Evolutionary conservation across 169 alveolate genomes (phyloP), one percentile per base, ranked within the genome.

Genomic region (Plasmodium relictum): DNA sequence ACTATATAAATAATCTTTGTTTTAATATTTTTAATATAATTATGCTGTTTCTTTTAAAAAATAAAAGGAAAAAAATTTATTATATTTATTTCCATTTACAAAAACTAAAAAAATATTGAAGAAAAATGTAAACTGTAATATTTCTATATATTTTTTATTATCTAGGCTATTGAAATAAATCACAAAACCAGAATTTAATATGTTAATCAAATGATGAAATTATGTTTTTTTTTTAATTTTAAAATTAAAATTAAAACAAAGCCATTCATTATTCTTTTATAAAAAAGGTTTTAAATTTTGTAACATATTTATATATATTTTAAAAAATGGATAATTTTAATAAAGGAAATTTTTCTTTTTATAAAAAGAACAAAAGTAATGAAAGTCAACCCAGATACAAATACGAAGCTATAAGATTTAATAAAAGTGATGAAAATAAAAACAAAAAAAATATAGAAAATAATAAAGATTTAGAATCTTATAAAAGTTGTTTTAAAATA

Each of bases 341-440:
- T 45, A 78, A 65, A 70, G 42, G 59, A 14, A 44, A 26, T 31
- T 65, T 66, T 41, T 6, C 73, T 6, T 62, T 58, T 48, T 78
- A 63, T 65, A 68, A 78, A 63, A 78, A 63, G 22, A 78, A 78
- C 63, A 78, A 78, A 78, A 39, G 89, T 24, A 78, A 78, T 63
- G 89, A 78, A 5, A 62, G 45, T n/a, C 68, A 76, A 63, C 9
- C 50, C 50, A 76, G 63, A 4, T 54, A 76, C 48, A 76, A 76
- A 63, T 45, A 0, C 24, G 89, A 76, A 61, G 89, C 62, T 50
- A 45, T 14, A 68, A 61, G 58, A 44, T 48, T 24, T 26, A 52
- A 42, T 6, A 63, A 76, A 76, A 69, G 42, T 45, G 76, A 62
- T 12, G 89, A 76, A 14, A 74, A 74, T 26, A 74, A 74, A 41